Evolutionary conservation across 257 asterid species (phyloP).

Genomic region (Solanum infundibuliforme): DNA sequence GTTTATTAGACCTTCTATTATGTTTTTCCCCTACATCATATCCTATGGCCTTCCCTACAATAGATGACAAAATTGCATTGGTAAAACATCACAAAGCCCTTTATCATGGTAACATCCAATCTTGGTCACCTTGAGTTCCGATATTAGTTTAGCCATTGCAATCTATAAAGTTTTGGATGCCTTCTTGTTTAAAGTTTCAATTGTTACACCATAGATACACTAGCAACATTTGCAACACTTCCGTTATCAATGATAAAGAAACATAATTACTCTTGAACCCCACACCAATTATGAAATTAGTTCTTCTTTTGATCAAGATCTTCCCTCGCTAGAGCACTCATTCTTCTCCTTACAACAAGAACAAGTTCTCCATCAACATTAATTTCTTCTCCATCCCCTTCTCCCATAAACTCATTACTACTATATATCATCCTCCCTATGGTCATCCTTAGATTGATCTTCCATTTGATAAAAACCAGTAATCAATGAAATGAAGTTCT

Average conservation of each 20-base stretch:
- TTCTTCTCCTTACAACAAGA: not conserved
- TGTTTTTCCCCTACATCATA: not conserved
- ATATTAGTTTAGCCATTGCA: not conserved
- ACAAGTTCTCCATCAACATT: not conserved
- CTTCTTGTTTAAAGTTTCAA: not conserved
- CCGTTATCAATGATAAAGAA: not conserved
- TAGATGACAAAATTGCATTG: not conserved
- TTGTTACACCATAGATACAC: not conserved
- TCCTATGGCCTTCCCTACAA: not conserved
- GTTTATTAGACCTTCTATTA: not conserved
- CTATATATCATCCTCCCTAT: too few relatives aligned
- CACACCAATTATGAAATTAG: not conserved
- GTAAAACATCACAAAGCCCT: not conserved
- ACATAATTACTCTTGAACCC: not conserved
- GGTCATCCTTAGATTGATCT: too few relatives aligned
- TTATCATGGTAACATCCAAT: not conserved
- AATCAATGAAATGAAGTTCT: too few relatives aligned
- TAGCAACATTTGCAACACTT: not conserved
- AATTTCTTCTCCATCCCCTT: not conserved
- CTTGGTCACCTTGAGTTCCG: not conserved
- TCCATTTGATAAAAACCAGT: too few relatives aligned
- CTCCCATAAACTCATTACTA: too few relatives aligned
- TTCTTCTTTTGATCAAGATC: not conserved
- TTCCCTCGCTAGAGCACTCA: not conserved
- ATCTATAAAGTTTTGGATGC: not conserved